Evolutionary conservation across 768 basidiomycete species (phyloP), one percentile per base, ranked within the genome.

Genomic region (Agaricus bisporus): DNA sequence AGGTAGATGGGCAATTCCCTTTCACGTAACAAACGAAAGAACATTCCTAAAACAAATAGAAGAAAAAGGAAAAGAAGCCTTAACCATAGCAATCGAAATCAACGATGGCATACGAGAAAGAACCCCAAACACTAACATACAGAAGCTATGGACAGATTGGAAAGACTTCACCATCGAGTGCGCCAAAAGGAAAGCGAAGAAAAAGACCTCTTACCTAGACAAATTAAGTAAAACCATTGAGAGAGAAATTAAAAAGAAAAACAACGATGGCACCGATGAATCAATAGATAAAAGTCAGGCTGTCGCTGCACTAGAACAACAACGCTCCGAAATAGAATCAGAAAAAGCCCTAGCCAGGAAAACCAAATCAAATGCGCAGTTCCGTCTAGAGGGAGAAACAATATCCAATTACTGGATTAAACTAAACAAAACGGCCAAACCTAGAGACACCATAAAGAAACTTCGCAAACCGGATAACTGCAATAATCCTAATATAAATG

Each of bases 1-100:
- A 48, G 70, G 68, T 0, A 46, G 67, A 45, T 71, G 68, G 65
- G 29, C 58, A 14, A 60, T 68, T 2, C 63, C 62, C 0, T 7
- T 14, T 1, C 26, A 54, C 26, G 5, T 69, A 3, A 14, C 64
- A 0, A 54, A 62, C 29, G 60, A 71, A 48, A 37, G 51, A 51
- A 22, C 48, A 51, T 17, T 18, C 32, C 29, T 49, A 39, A 17
- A 45, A 28, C n/a, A 55, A 26, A 22, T 43, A 20, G 28, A 45
- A 38, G 22, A 5, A 51, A 14, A n/a, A 14, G 18, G 42, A 14
- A 47, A 35, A 22, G 17, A n/a, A 44, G n/a, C 29, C 20, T n/a
- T 39, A 29, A 29, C 20, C 4, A 32, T 32, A 18, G 28, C 18
- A 8, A 12, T 26, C 5, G 38, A 26, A 18, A 11, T 17, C 4